Conservation (phyloP, 2,329 filamentous ascomycete species). For the Aspergillus candidus region DNA sequence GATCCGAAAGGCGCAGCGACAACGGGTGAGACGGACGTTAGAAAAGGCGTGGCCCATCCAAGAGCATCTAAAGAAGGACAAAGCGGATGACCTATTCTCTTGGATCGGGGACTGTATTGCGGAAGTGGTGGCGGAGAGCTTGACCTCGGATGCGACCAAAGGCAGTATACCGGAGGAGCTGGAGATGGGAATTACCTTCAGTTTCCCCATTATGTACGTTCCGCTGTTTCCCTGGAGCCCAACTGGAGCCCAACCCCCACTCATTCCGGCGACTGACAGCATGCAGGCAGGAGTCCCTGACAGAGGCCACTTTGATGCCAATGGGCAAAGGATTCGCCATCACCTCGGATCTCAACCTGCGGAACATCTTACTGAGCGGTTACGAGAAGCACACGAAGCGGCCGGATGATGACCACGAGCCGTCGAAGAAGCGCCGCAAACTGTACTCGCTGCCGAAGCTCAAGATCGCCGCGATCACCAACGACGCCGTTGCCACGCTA, state of each 20-base stretch:
- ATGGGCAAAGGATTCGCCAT: slow-evolving; percentile 57
- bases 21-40: slow-evolving; percentile 41
- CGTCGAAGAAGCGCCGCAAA: slow-evolving; percentile 41
- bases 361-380: slow-evolving; percentile 49
- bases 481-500: slow-evolving; percentile 74
- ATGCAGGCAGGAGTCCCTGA: slow-evolving; percentile 46
- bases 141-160: slow-evolving; percentile 36
- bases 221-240: background rate
- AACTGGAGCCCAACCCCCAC: background rate
- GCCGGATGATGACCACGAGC: slow-evolving; percentile 33
- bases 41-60: slow-evolving; percentile 50
- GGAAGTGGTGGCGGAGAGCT: slow-evolving; percentile 57
- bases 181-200: slow-evolving; percentile 46
- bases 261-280: slow-evolving; percentile 11
- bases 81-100: slow-evolving; percentile 67
- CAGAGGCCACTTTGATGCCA: slow-evolving; percentile 51
- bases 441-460: slow-evolving; percentile 56
- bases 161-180: slow-evolving; percentile 39
- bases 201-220: slow-evolving; percentile 46
- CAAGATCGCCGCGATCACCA: slow-evolving; percentile 68
- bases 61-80: slow-evolving; percentile 55
- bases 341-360: slow-evolving; percentile 49
- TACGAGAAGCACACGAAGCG: slow-evolving; percentile 48
- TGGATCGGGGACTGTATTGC: slow-evolving; percentile 78
- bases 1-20: slow-evolving; percentile 43